Evolutionary conservation across 2,329 filamentous ascomycete species (phyloP), one percentile per base, ranked within the genome.

Genomic region (Paraphoma chrysanthemicola): DNA sequence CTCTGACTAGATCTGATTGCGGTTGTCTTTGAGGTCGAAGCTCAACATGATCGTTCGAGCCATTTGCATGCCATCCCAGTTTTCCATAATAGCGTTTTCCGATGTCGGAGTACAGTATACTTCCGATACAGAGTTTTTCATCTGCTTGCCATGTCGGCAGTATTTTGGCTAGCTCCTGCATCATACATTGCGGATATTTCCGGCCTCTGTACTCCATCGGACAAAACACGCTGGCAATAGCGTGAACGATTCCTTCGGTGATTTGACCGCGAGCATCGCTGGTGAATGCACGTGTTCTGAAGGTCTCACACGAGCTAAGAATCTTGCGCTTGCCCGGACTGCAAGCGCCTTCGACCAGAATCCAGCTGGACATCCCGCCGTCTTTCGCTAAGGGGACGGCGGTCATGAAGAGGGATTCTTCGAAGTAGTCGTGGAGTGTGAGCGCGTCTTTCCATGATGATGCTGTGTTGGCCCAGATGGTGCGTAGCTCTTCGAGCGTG

Each of bases 31-130:
- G 52, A 11, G 78, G 59, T 1, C 83, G 79, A 8, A 81, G 76
- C 54, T 95, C 85, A 23, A 84, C 80, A 41, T 93, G 81, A 70
- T 94, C 90, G 2, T 83, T 82, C 59, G 89, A 92, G 14, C 84
- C 81, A 63, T 88, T 91, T 0, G 87, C 82, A 36, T 84, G 80
- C 93, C 93, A 96, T 30, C 91, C 91, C 58, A 86, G 81, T 41
- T 81, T 83, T 6, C 88, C 84, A 75, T 97, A 97, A 76, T 92
- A 96, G 4, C 79, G 78, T 78, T 90, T 91, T 14, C 93, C 91
- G 60, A 94, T 92, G 68, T 95, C 91, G 3, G 91, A 96, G 77
- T 88, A 96, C 9, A 97, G 81, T 6, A 94, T 85, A 1, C 90
- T 93, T 73, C 92, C 93, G 4, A 85, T 71, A 29, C 57, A 60